Evolutionary conservation across 2,329 filamentous ascomycete species (phyloP).

Genomic region (Neospermospora avenae): DNA sequence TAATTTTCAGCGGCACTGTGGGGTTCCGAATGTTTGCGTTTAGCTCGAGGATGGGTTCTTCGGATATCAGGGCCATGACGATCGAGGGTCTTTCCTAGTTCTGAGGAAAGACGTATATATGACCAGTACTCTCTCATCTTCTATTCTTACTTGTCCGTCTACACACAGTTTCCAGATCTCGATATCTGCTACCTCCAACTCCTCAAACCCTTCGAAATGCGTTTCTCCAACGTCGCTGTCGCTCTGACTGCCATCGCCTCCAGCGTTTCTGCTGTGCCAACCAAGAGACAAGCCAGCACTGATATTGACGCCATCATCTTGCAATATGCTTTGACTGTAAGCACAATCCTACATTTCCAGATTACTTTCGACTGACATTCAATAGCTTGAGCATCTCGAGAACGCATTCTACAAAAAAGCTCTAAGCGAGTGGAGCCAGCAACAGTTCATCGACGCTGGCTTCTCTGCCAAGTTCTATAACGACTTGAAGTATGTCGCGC

Average conservation of each 20-base stretch:
- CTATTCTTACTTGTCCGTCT: background rate
- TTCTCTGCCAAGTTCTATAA: slow-evolving; percentile 51
- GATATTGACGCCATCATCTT: slow-evolving; percentile 38
- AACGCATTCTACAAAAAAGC: slow-evolving; percentile 61
- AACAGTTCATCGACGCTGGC: slow-evolving; percentile 51
- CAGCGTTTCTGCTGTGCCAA: slow-evolving; percentile 16
- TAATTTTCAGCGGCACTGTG: background rate
- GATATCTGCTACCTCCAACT: background rate
- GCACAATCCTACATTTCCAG: background rate
- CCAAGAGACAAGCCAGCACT: slow-evolving; percentile 24
- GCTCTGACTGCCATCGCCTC: slow-evolving; percentile 17
- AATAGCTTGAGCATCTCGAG: slow-evolving; percentile 54
- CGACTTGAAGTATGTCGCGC: slow-evolving; percentile 53
- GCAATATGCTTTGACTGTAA: slow-evolving; percentile 44
- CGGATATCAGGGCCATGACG: background rate
- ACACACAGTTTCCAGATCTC: background rate
- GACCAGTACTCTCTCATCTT: background rate
- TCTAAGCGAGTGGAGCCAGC: slow-evolving; percentile 52
- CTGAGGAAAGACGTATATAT: background rate
- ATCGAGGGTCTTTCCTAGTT: background rate
- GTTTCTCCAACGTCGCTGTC: slow-evolving; percentile 24
- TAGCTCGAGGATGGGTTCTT: background rate
- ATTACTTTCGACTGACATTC: slow-evolving; percentile 7
- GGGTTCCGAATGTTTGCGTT: background rate
- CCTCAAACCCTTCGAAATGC: slow-evolving; percentile 20